These are phyloP conservation scores for Scytalidium lignicola DNA, from an alignment of 2,329 filamentous ascomycete species.

Conservation along the genomic window DNA sequence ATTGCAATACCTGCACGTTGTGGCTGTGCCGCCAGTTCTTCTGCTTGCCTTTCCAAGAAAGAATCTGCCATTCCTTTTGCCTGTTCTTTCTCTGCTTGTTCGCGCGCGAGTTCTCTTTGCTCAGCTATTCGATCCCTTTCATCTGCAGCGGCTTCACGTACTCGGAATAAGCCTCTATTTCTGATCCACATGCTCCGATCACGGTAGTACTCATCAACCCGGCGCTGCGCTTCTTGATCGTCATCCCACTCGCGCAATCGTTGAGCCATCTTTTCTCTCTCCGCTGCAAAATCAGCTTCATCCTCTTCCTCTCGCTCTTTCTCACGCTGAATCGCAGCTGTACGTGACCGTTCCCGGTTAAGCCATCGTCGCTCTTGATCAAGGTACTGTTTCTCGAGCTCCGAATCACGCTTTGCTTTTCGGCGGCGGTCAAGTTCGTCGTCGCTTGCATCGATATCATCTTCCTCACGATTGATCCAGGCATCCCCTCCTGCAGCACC, in stretches of 20 bases:
- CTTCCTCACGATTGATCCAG: conserved; percentile 65
- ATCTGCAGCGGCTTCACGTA: conserved; percentile 70
- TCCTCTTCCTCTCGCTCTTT: conserved; percentile 75
- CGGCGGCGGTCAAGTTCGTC: conserved; percentile 74
- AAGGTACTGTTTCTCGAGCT: conserved; percentile 73
- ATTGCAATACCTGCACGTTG: conserved; percentile 35
- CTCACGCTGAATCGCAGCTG: conserved; percentile 81
- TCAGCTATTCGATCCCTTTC: conserved; percentile 79
- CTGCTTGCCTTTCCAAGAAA: conserved; percentile 80
- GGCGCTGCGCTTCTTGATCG: conserved; percentile 70
- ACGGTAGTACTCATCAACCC: conserved; percentile 76
- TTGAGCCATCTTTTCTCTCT: conserved; percentile 63
- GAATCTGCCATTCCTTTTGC: conserved; percentile 82
- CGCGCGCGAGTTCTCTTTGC: conserved; percentile 64
- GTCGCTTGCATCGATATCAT: conserved; percentile 84
- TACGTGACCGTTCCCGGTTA: conserved; percentile 78
- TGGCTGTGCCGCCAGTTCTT: conserved; percentile 60
- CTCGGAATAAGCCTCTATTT: conserved; percentile 68
- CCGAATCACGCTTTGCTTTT: conserved; percentile 64
- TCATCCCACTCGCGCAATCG: conserved; percentile 83
- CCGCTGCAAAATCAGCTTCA: conserved; percentile 56
- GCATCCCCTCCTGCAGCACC: conserved; percentile 40
- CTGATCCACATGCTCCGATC: conserved; percentile 82
- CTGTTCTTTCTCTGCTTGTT: conserved; percentile 68
- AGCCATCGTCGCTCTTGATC: conserved; percentile 89